These are phyloP conservation scores for Venturia asperata DNA, from an alignment of 2,329 filamentous ascomycete species.

Conservation along the genomic window DNA sequence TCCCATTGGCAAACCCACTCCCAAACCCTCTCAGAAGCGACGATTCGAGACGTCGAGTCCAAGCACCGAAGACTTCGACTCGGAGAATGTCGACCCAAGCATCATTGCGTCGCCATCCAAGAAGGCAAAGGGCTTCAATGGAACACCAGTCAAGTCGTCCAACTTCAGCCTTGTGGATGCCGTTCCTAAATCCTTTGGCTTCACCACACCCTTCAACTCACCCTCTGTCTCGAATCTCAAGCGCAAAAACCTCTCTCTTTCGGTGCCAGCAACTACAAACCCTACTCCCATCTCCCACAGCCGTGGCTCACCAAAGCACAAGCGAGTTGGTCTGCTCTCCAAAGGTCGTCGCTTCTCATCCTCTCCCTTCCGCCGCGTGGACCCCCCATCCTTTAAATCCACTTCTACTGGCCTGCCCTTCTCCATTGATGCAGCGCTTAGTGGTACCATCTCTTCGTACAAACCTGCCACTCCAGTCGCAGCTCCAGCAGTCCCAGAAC, in stretches of 20 bases:
- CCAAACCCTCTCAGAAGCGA: constrained; percentile 39
- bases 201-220: constrained; percentile 24
- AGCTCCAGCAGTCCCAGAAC: constrained; percentile 27
- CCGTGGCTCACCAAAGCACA: constrained; percentile 70
- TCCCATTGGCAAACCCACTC: constrained; percentile 1
- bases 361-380: constrained; percentile 60
- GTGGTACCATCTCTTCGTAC: constrained; percentile 63
- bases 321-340: constrained; percentile 61
- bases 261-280: constrained; percentile 33
- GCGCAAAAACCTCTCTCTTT: constrained; percentile 36
- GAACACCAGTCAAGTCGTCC: constrained; percentile 34
- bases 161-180: constrained; percentile 32
- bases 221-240: constrained; percentile 27
- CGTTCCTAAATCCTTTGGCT: constrained; percentile 17
- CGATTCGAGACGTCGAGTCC: constrained; percentile 32
- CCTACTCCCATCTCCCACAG: constrained; percentile 42
- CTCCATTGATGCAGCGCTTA: constrained; percentile 76
- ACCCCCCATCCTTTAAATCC: constrained; percentile 57
- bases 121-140: constrained; percentile 42
- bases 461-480: constrained; percentile 36
- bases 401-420: constrained; percentile 55
- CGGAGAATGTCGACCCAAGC: constrained; percentile 54
- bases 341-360: constrained; percentile 54
- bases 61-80: constrained; percentile 41
- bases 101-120: constrained; percentile 46